phyloP scores from a whole-genome alignment of 148 eudicot genomes.

The Rhododendron kiyosumense region DNA sequence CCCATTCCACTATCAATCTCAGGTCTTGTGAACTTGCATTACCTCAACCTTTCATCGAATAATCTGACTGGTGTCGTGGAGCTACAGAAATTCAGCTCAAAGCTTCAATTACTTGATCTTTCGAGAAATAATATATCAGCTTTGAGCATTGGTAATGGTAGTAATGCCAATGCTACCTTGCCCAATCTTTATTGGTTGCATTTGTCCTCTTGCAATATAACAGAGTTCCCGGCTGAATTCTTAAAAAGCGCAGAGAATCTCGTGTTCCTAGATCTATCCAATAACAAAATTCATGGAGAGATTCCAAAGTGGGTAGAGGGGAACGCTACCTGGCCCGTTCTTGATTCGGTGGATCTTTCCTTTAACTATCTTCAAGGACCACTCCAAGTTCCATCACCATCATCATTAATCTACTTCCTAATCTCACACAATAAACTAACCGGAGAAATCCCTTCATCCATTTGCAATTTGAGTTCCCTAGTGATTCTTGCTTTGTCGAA shows the following conservation, averaged over 20 bases:
- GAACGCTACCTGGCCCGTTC: background rate
- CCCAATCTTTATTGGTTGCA: background rate
- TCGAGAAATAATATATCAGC: no score
- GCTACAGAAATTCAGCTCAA: no score
- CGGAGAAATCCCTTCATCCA: constrained; percentile 32
- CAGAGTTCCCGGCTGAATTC: background rate
- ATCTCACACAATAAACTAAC: constrained; percentile 10
- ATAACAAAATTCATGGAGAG: background rate
- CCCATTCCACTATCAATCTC: no score
- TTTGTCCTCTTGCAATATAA: background rate
- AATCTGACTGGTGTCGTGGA: no score
- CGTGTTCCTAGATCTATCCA: background rate
- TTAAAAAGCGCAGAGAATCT: background rate
- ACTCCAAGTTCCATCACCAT: background rate
- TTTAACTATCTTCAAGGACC: background rate
- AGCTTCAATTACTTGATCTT: no score
- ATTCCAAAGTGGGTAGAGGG: background rate
- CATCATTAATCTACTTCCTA: background rate
- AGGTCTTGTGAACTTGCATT: no score
- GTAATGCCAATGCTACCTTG: no score
- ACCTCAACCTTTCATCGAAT: no score
- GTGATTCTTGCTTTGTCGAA: constrained; percentile 19
- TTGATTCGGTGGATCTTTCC: background rate
- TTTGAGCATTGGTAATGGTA: no score
- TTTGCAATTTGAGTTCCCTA: constrained; percentile 20